Conservation (phyloP, 176 grass and related monocot species). For the Aegilops bicornis region DNA sequence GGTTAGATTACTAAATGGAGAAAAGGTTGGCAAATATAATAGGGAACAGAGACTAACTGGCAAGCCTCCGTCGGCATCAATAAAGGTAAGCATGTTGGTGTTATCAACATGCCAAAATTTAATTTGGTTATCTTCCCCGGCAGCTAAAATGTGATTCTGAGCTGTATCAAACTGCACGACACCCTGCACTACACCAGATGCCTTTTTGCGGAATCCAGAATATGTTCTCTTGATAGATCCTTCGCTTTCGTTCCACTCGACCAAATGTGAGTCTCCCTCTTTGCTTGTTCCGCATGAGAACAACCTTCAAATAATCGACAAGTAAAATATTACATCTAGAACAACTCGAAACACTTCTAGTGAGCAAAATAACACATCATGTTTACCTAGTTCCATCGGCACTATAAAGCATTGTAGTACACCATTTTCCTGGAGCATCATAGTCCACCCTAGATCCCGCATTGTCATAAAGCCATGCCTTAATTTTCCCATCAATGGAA, state of each 20-base stretch:
- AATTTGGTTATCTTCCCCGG: constrained; percentile 93
- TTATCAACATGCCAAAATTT: constrained; percentile 97
- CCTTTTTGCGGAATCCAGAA: constrained; percentile 81
- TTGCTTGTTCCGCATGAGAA: constrained; percentile 99
- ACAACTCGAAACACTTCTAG: constrained; percentile 16
- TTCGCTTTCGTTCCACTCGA: constrained; percentile 99
- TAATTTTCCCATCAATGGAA: constrained; percentile 93
- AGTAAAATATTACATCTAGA: constrained; percentile 22
- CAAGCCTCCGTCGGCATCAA: constrained; percentile 77
- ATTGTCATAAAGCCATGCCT: constrained; percentile 99
- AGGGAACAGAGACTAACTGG: constrained; percentile 60
- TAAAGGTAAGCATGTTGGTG: constrained; percentile 72
- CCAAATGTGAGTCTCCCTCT: constrained; percentile 87
- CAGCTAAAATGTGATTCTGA: constrained; percentile 94
- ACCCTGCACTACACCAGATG: constrained; percentile 66
- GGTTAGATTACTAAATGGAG: constrained; percentile 20
- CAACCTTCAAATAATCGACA: constrained; percentile 53
- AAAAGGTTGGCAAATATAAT: constrained; percentile 8
- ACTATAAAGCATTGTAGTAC: constrained; percentile 96
- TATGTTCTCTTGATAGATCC: constrained; percentile 93
- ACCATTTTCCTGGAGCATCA: constrained; percentile 91
- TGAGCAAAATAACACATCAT: background rate
- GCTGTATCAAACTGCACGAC: constrained; percentile 97
- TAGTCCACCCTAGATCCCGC: constrained; percentile 92
- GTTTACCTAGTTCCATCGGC: constrained; percentile 90